These are phyloP conservation scores for Yarrowia bubula DNA, from an alignment of 805 yeast genomes.

Conservation along the genomic window DNA sequence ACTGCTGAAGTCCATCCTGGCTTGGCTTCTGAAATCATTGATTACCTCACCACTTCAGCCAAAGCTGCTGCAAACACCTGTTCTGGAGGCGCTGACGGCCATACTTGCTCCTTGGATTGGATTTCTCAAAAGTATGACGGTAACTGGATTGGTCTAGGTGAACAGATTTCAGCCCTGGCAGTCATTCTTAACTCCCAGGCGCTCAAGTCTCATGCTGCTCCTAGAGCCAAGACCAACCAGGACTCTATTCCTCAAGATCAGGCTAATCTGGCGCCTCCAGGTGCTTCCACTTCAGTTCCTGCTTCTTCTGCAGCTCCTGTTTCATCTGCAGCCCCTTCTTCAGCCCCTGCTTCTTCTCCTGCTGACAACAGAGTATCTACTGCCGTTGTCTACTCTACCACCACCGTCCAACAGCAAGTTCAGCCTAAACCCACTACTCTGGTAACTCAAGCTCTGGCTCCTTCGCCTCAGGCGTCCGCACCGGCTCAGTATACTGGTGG, in stretches of 20 bases:
- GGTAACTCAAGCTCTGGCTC: neutral
- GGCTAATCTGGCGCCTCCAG: neutral
- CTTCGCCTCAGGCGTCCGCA: neutral
- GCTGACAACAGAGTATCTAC: neutral
- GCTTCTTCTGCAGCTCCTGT: neutral
- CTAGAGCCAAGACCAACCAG: constrained; percentile 65
- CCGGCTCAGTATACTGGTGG: constrained; percentile 8
- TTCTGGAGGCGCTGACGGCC: constrained; percentile 75
- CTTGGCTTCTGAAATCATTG: constrained; percentile 48
- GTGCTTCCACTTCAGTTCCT: no score
- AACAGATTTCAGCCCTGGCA: constrained; percentile 78
- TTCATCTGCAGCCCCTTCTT: neutral
- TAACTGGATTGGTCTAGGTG: constrained; percentile 78
- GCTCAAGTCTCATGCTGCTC: constrained; percentile 53
- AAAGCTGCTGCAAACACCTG: constrained; percentile 75
- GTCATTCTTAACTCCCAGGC: constrained; percentile 49
- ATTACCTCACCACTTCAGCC: constrained; percentile 53
- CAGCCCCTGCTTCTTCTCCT: neutral
- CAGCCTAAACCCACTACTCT: neutral
- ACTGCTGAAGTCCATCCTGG: constrained; percentile 61
- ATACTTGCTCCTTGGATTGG: constrained; percentile 84
- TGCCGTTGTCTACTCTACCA: neutral
- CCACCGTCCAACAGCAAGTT: neutral
- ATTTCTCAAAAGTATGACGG: constrained; percentile 35
- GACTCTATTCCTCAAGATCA: constrained; percentile 41